Conservation (phyloP, 805 yeast species). For the Phaffomyces antillensis region DNA sequence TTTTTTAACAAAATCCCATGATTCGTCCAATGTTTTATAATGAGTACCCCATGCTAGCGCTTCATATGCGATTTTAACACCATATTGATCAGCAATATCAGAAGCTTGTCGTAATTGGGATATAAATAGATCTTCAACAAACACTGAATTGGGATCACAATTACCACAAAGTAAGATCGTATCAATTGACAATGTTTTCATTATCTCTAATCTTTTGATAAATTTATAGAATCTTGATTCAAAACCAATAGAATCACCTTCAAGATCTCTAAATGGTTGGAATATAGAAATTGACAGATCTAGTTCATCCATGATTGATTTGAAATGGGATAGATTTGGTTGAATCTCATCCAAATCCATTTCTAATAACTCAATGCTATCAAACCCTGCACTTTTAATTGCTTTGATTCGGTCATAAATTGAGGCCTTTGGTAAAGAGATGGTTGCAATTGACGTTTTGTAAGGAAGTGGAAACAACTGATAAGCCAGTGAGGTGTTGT, state of each 20-base stretch:
- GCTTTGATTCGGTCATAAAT: background rate
- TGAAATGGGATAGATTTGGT: background rate
- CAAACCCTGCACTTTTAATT: conserved; percentile 4
- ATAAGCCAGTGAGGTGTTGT: too few relatives aligned
- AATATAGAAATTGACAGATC: conserved; percentile 4
- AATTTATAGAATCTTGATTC: background rate
- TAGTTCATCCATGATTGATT: background rate
- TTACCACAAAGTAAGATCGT: conserved; percentile 2
- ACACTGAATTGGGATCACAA: background rate
- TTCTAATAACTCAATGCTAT: conserved; percentile 6
- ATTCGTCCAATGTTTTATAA: conserved; percentile 13
- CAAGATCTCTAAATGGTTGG: conserved; percentile 9
- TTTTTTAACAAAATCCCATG: conserved; percentile 14
- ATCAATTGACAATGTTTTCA: conserved; percentile 1
- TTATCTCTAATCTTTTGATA: background rate
- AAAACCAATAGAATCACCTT: conserved; percentile 1
- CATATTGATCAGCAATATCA: conserved; percentile 3
- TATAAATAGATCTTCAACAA: background rate
- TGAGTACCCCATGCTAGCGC: conserved; percentile 24
- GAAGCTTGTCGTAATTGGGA: conserved; percentile 2
- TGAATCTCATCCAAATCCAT: conserved; percentile 1
- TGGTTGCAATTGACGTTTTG: conserved; percentile 4
- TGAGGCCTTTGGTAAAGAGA: conserved; percentile 4
- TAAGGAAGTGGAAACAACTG: background rate
- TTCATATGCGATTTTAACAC: conserved; percentile 24